These are phyloP conservation scores for Xylaria castorea DNA, from an alignment of 495 filamentous ascomycete species.

Conservation along the genomic window DNA sequence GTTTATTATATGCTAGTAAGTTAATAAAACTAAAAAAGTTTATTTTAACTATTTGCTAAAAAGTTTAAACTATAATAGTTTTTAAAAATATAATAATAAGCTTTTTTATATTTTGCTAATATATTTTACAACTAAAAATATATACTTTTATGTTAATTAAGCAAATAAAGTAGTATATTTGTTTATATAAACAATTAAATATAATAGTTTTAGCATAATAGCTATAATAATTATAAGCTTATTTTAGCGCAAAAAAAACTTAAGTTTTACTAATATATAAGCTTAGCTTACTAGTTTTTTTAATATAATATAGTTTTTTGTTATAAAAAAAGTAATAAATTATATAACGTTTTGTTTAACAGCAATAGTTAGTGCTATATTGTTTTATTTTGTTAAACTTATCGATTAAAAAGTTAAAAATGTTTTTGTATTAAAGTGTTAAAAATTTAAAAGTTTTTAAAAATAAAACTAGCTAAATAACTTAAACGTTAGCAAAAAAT, in stretches of 20 bases:
- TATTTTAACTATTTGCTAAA: not conserved
- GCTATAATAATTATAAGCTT: not conserved
- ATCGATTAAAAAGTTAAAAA: not conserved
- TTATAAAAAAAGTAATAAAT: constrained; percentile 8
- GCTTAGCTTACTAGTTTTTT: not conserved
- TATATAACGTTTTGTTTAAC: not conserved
- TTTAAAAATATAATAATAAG: not conserved
- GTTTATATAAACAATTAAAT: not conserved
- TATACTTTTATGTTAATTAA: not conserved
- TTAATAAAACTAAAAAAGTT: not conserved
- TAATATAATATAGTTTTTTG: constrained; percentile 1
- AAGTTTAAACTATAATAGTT: not conserved
- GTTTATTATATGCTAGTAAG: not conserved
- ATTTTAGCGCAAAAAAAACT: not conserved
- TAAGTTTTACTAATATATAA: not conserved
- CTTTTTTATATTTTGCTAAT: not conserved
- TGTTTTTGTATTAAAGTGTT: constrained; percentile 4
- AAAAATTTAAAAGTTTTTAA: not conserved
- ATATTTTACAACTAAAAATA: not conserved
- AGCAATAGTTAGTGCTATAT: not conserved
- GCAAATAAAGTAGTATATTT: not conserved
- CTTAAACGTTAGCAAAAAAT: not conserved
- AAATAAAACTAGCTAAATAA: not conserved
- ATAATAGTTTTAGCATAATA: not conserved
- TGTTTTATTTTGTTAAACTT: not conserved